phyloP scores from a whole-genome alignment of 129 eudicot genomes.

The Tanacetum coccineum region DNA sequence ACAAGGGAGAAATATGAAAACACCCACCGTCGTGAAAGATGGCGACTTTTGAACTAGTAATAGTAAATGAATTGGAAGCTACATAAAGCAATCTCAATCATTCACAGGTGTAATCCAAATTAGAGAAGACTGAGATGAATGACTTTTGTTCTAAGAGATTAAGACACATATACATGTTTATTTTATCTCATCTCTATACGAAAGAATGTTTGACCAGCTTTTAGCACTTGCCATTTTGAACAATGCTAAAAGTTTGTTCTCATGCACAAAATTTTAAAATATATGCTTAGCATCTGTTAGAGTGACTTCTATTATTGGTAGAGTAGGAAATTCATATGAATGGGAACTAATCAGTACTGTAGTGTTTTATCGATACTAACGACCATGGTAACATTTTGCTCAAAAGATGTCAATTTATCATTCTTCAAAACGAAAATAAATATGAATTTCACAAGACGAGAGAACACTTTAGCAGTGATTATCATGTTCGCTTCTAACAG shows the following conservation, averaged over 20 bases:
- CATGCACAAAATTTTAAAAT: neutral
- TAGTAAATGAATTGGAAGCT: slow-evolving; percentile 8
- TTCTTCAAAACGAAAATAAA: no score
- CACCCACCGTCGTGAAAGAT: slow-evolving; percentile 2
- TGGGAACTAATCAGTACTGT: no score
- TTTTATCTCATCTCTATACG: slow-evolving; percentile 14
- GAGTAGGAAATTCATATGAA: neutral
- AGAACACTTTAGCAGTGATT: no score
- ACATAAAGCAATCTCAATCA: slow-evolving; percentile 21
- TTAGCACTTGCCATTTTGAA: slow-evolving; percentile 10
- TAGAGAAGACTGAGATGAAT: slow-evolving; percentile 18
- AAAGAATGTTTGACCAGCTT: slow-evolving; percentile 33
- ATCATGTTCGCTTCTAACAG: no score
- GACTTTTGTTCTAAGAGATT: slow-evolving; percentile 20
- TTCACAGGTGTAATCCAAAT: slow-evolving; percentile 35
- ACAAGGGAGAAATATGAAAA: neutral
- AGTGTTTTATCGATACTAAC: no score
- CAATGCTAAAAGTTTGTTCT: slow-evolving; percentile 11
- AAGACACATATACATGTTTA: slow-evolving; percentile 7
- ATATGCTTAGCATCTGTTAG: neutral
- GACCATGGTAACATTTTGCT: no score
- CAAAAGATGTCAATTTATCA: no score
- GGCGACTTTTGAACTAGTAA: slow-evolving; percentile 12
- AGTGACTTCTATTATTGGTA: neutral
- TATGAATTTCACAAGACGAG: no score